These are phyloP conservation scores for Poterioochromonas sp. DNA, from an alignment of 352 stramenopile genomes.

Conservation along the genomic window DNA sequence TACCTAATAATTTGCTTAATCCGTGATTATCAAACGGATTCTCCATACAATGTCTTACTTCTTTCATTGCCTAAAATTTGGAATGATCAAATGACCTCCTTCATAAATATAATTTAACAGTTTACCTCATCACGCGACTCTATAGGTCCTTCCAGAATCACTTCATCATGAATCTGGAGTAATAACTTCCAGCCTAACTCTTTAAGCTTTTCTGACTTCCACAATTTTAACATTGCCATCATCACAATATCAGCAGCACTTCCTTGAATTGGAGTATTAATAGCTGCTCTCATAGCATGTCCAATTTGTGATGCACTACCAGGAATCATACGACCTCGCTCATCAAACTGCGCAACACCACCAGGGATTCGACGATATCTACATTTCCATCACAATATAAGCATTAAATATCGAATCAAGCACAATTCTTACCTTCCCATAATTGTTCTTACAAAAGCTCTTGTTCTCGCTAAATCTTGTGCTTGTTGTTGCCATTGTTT, in stretches of 20 bases:
- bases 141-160: slow-evolving; percentile 96
- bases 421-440: too few species aligned
- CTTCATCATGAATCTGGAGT: slow-evolving; percentile 94
- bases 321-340: too few species aligned
- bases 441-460: slow-evolving; percentile 78
- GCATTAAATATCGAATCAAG: too few species aligned
- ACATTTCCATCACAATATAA: too few species aligned
- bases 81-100: neutral
- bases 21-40: slow-evolving; percentile 78
- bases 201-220: slow-evolving; percentile 75
- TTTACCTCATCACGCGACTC: slow-evolving; percentile 78
- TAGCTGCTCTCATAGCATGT: slow-evolving; percentile 85
- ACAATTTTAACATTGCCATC: slow-evolving; percentile 97
- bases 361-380: too few species aligned
- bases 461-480: slow-evolving; percentile 67
- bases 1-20: too few species aligned
- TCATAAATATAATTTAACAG: neutral
- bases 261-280: slow-evolving; percentile 99
- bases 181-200: slow-evolving; percentile 93
- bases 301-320: too few species aligned
- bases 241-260: slow-evolving; percentile 96
- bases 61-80: slow-evolving; percentile 48
- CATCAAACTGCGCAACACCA: too few species aligned
- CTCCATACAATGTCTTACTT: slow-evolving; percentile 89
- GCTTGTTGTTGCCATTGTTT: slow-evolving; percentile 83